Base-by-base conservation (phyloP, 2,329 filamentous ascomycete genomes). In the Bipolaris sorokiniana region DNA sequence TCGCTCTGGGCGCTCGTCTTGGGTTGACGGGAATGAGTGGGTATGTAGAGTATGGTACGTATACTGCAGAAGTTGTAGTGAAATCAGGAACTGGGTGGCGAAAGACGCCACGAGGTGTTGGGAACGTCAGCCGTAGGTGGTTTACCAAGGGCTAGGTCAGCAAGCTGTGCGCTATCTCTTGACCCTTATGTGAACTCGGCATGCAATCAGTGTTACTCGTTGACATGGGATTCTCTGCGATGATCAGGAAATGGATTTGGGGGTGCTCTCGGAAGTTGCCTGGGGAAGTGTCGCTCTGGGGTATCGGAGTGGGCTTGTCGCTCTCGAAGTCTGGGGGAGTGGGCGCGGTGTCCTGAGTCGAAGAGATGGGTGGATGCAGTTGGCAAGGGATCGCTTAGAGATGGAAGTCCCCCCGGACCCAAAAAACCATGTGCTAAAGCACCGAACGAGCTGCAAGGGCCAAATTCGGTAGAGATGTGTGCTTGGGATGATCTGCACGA, bases 221-320 rank as follows among this genome's bases (percentile, higher is more conserved):
- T 57, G 41, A 45, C 50, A 34, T 51, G 34, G 46, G 46, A 34
- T 31, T 41, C 38, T 47, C 37, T 46, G 23, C 31, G 31, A 23
- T 44, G 49, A 46, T 47, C 34, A 51, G 42, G 15, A 47, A 23
- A 20, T 34, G 48, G 46, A 46, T 51, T 26, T 51, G 22, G 18
- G 48, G 44, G 38, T 37, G 55, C 55, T 55, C 48, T 52, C 48
- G 55, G 51, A 44, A 47, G 49, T 42, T 61, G 58, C 57, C 45
- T 54, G 31, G 54, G 42, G 49, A 20, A 26, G 31, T 48, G 44
- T 28, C 36, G 49, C 45, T 54, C 44, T 48, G 49, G 48, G 48
- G 54, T 52, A 36, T 28, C 34, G 48, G 11, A 41, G 36, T 53
- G 49, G 54, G 44, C 16, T 46, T 40, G 49, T 48, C 37, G 54